Conservation (phyloP, 768 basidiomycete species). For the Pisolithus orientalis region DNA sequence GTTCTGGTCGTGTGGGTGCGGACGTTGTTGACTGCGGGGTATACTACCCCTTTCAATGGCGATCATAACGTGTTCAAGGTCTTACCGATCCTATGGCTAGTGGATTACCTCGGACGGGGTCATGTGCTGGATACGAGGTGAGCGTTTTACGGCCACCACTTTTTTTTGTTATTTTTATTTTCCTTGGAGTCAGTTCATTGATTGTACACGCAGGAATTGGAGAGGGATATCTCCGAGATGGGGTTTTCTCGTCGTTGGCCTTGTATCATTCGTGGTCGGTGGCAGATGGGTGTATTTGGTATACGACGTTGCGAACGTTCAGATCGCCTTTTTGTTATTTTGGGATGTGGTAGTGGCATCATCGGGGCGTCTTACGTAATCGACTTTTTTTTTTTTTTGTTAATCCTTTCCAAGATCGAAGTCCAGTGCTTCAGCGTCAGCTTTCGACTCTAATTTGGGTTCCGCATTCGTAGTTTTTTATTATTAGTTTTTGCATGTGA, state of each 20-base stretch:
- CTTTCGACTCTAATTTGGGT: too few species aligned
- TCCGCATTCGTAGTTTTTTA: too few species aligned
- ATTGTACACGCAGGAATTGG: background rate
- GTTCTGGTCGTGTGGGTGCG: slow-evolving; percentile 87
- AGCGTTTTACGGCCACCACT: slow-evolving; percentile 14
- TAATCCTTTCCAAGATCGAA: background rate
- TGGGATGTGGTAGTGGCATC: background rate
- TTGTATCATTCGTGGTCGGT: slow-evolving; percentile 57
- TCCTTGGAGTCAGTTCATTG: background rate
- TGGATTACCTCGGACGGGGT: slow-evolving; percentile 54
- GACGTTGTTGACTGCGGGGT: slow-evolving; percentile 74
- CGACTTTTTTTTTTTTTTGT: background rate
- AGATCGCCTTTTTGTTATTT: slow-evolving; percentile 10
- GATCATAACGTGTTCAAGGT: slow-evolving; percentile 71
- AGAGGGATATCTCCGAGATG: slow-evolving; percentile 36
- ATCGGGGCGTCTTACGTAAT: slow-evolving; percentile 2
- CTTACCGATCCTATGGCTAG: slow-evolving; percentile 56
- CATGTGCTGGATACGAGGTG: slow-evolving; percentile 37
- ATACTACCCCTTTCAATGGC: slow-evolving; percentile 72
- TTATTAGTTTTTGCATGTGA: too few species aligned
- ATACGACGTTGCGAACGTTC: slow-evolving; percentile 52
- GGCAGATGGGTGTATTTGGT: slow-evolving; percentile 60
- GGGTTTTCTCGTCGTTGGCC: slow-evolving; percentile 45
- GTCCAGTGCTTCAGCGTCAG: too few species aligned
- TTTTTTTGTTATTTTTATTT: background rate